phyloP scores from a whole-genome alignment of 768 basidiomycete species.

The Termitomyces sp. region DNA sequence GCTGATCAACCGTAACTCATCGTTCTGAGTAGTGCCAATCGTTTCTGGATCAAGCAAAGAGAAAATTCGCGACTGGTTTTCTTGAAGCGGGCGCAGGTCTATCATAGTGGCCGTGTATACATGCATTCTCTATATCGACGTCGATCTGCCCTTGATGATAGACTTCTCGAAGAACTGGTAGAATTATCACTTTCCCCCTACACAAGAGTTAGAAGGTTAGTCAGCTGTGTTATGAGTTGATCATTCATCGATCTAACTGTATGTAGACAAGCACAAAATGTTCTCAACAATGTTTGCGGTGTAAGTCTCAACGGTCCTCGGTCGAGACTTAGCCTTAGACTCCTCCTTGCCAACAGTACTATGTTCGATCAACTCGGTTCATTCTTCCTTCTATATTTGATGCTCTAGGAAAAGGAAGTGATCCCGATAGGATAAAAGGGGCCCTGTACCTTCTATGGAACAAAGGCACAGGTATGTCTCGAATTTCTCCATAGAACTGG shows the following conservation, averaged over 20 bases:
- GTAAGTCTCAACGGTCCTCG: slow-evolving; percentile 34
- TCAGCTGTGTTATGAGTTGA: not conserved
- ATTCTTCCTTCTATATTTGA: slow-evolving; percentile 56
- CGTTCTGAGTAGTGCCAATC: slow-evolving; percentile 43
- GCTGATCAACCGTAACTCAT: not conserved
- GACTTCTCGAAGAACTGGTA: slow-evolving; percentile 58
- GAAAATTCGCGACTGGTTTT: slow-evolving; percentile 71
- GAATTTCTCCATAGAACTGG: not conserved
- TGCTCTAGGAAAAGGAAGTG: slow-evolving; percentile 65
- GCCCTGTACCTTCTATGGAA: slow-evolving; percentile 78
- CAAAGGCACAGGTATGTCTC: slow-evolving; percentile 55
- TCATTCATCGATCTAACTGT: not conserved
- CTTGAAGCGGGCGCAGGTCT: slow-evolving; percentile 73
- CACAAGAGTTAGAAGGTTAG: slow-evolving; percentile 67
- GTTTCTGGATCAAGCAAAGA: slow-evolving; percentile 67
- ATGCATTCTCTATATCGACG: slow-evolving; percentile 73
- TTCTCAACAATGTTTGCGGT: slow-evolving; percentile 58
- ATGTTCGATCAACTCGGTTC: slow-evolving; percentile 64
- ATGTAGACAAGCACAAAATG: slow-evolving; percentile 67
- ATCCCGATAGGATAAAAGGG: slow-evolving; percentile 94
- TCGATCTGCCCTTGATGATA: slow-evolving; percentile 71
- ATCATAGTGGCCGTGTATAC: slow-evolving; percentile 71
- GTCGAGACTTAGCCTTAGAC: not conserved
- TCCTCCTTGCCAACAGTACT: slow-evolving; percentile 41
- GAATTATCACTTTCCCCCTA: slow-evolving; percentile 79